Evolutionary conservation across 176 grass and related monocot species (phyloP), one percentile per base, ranked within the genome.

Genomic region (Zoysia pacifica): DNA sequence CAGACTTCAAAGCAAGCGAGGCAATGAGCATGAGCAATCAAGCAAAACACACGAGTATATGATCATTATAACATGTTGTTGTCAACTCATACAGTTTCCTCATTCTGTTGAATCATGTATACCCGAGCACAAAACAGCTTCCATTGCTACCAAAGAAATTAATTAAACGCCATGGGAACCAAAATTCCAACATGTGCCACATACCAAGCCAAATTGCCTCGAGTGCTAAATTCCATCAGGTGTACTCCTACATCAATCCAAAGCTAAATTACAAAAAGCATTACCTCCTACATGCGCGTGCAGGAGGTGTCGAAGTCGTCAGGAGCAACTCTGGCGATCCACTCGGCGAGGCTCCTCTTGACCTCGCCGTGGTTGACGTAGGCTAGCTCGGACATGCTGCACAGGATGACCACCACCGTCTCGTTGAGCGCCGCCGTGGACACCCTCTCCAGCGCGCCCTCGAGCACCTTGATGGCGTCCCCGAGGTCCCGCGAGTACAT

Each of bases 301-400:
- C 96, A 89, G 54, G 96, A 86, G n/a, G 82, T 85, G 71, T 98
- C 90, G 19, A 98, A 98, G 63, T 95, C 92, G 67, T 98, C 90
- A 0, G 92, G 90, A 2, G 96, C 96, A 1, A 98, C 96, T 75
- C 85, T 90, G 37, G 87, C 65, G 2, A 98, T 91, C 95, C 92
- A 98, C 36, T 86, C 87, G 2, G 84, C 48, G 15, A 97, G 91
- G 65, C 28, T 97, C 66, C 87, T 88, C 86, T 93, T 97, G 60
- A 93, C 86, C 50, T 93, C 91, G 9, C 65, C 76, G 52, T 93
- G 83, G 68, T 93, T 97, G 80, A 97, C 91, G 38, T 55, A 93
- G 20, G 94, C 94, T 55, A 97, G 94, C 86, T 97, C 94, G 45
- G 93, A 97, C 94, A 97, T 93, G 53, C 94, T 93, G 87, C 94